Conservation (phyloP, 208 protist genomes). For the Leishmania arabica region DNA sequence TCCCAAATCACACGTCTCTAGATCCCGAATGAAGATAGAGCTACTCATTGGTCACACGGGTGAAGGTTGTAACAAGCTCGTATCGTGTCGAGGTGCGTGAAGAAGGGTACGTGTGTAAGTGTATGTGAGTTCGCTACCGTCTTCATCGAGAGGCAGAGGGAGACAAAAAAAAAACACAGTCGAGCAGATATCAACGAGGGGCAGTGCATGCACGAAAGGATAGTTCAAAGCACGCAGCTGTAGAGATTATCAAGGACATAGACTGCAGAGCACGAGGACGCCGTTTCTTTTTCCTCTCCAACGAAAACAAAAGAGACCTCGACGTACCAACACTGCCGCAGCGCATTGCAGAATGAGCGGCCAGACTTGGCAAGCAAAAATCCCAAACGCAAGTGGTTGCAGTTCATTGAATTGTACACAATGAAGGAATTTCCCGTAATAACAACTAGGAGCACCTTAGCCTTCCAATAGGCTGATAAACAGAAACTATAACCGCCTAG, state of each 20-base stretch:
- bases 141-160: background rate
- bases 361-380: background rate
- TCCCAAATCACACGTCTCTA: slow-evolving; percentile 24
- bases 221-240: background rate
- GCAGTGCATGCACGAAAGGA: background rate
- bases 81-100: background rate
- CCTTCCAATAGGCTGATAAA: background rate
- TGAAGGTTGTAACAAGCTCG: background rate
- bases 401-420: background rate
- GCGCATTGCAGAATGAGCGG: background rate
- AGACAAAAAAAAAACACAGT: background rate
- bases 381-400: background rate
- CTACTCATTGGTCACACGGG: slow-evolving; percentile 2
- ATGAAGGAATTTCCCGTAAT: background rate
- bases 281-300: background rate
- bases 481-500: background rate
- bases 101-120: background rate
- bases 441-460: background rate
- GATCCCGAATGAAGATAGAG: slow-evolving; percentile 30
- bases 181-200: background rate
- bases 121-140: background rate
- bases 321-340: background rate
- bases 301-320: background rate
- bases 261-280: background rate
- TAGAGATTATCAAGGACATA: no score